These are phyloP conservation scores for Polytolypa hystricis DNA, from an alignment of 2,329 filamentous ascomycete species.

Conservation along the genomic window DNA sequence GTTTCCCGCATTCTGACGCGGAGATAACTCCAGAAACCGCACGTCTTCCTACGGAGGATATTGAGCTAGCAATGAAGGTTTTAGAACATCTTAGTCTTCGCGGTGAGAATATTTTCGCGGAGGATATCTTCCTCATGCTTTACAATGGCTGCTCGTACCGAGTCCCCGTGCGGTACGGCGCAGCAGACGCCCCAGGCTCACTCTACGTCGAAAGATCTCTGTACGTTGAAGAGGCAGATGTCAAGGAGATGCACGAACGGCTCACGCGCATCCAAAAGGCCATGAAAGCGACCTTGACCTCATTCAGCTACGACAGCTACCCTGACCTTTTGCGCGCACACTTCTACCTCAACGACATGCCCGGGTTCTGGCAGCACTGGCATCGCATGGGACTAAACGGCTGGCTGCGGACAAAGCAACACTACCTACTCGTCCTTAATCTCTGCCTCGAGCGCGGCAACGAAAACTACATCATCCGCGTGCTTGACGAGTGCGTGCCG, in stretches of 20 bases:
- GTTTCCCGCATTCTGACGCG: slow-evolving; percentile 7
- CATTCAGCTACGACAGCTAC: slow-evolving; percentile 20
- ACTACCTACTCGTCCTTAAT: slow-evolving; percentile 47
- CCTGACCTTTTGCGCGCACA: slow-evolving; percentile 22
- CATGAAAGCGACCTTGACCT: slow-evolving; percentile 19
- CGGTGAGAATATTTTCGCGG: slow-evolving; percentile 30
- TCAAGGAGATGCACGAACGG: slow-evolving; percentile 10
- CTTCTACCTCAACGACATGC: slow-evolving; percentile 39
- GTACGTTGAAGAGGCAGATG: slow-evolving; percentile 7
- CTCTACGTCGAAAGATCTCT: slow-evolving; percentile 11
- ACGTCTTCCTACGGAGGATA: slow-evolving; percentile 17
- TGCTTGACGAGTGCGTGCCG: slow-evolving; percentile 43
- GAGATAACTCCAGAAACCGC: slow-evolving; percentile 11
- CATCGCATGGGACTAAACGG: slow-evolving; percentile 43
- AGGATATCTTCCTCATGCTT: slow-evolving; percentile 38
- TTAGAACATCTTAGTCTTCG: slow-evolving; percentile 32
- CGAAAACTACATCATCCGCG: slow-evolving; percentile 34
- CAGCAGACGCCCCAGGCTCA: not conserved
- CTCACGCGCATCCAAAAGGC: slow-evolving; percentile 19
- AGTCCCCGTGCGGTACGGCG: slow-evolving; percentile 32
- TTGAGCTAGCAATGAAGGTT: slow-evolving; percentile 29
- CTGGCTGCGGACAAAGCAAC: slow-evolving; percentile 36
- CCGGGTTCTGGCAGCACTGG: slow-evolving; percentile 52
- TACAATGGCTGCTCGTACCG: slow-evolving; percentile 32
- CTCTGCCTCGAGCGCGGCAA: slow-evolving; percentile 37